Base-by-base conservation (phyloP, 257 asterid species). In the Solanum acaule region DNA sequence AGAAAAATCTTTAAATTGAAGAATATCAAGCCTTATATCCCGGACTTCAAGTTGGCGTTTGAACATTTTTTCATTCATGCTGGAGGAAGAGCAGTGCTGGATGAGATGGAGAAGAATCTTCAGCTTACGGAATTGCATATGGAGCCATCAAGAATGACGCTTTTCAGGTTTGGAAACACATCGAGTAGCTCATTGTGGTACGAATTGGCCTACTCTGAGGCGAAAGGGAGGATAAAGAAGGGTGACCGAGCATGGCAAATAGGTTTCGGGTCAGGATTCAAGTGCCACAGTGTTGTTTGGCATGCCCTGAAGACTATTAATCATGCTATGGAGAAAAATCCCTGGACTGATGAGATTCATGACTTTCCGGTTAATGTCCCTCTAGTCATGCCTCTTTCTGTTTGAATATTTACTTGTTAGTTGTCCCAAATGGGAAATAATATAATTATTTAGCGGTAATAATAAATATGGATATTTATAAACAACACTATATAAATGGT, bases 81-180 rank as follows among this genome's bases (percentile, higher is more conserved):
- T 0, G 92, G 93, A 27, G 93, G 93, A 6, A 89, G 90, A 88
- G 92, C 88, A 0, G 91, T 89, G 49, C 7, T 92, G 63, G 93
- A 92, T 76, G 90, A 70, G 25, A 8, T 89, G 2, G 89, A 92
- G 87, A 92, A 88, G 89, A 89, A 87, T 34, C 83, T 92, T 2
- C 10, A 83, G 10, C 87, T 92, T 0, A 65, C 65, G 0, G 83
- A 89, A 38, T 85, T 89, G 89, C 93, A 90, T 22, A 87, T 92
- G 92, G 93, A 92, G 86, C 93, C 94, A 0, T 92, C 94, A 56
- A 90, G 94, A 75, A 92, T 92, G 94, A 90, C 94, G 1, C 90
- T 92, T 2, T 90, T 67, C 10, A 88, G 93, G 33, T 90, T 90
- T 77, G 94, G 92, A 8, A 92, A 92, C 29, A 92, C 93, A 2